Conservation (phyloP, 78 protist genomes). For the Dictyostelium intermedium region DNA sequence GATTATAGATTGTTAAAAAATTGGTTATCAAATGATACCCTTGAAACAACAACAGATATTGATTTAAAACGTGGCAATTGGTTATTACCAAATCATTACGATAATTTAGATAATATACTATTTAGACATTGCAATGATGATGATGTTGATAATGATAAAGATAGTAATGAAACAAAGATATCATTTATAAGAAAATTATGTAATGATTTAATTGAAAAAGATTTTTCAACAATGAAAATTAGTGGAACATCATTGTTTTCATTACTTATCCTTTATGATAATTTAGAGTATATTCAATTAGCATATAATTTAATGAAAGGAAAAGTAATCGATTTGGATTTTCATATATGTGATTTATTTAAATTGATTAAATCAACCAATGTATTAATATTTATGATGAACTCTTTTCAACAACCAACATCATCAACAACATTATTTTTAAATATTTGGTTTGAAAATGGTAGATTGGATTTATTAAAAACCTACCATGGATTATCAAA, state of each 20-base stretch:
- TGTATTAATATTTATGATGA: neutral
- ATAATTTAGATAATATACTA: too few species aligned
- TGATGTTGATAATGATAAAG: too few species aligned
- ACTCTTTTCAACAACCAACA: too few species aligned
- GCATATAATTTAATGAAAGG: neutral
- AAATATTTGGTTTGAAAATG: neutral
- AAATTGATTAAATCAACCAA: neutral
- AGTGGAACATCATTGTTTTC: neutral
- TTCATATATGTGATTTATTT: too few species aligned
- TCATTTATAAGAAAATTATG: neutral
- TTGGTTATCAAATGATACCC: neutral
- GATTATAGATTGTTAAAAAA: neutral
- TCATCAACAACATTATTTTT: too few species aligned
- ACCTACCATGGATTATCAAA: too few species aligned
- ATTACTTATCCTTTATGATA: neutral
- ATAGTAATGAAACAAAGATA: neutral
- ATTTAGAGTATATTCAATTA: neutral
- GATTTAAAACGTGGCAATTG: neutral
- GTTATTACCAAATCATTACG: too few species aligned
- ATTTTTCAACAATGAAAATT: neutral
- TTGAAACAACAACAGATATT: neutral
- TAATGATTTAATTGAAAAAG: neutral
- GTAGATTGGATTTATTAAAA: neutral
- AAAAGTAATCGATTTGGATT: too few species aligned
- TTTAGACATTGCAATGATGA: neutral